These are phyloP conservation scores for Paramecium tetraurelia DNA, from an alignment of 73 alveolate genomes.

Conservation along the genomic window DNA sequence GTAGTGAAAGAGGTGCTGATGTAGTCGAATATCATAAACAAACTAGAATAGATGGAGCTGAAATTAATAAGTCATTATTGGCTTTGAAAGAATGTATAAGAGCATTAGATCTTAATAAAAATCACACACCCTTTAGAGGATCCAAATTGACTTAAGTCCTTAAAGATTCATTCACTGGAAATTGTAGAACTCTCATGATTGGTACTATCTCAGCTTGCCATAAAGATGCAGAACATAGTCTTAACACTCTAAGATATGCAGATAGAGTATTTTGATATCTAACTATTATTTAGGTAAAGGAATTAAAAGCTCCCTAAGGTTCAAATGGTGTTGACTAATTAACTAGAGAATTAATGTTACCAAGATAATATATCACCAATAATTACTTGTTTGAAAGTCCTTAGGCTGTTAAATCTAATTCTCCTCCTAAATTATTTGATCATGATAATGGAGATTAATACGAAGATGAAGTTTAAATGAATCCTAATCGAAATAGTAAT, in stretches of 20 bases:
- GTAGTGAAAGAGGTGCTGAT: slow-evolving; percentile 99
- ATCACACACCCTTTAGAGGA: slow-evolving; percentile 99
- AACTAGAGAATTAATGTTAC: slow-evolving; percentile 71
- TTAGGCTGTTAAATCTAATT: neutral
- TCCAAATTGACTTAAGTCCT: slow-evolving; percentile 93
- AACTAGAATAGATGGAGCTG: slow-evolving; percentile 99
- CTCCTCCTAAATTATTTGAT: slow-evolving; percentile 41
- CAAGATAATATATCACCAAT: slow-evolving; percentile 53
- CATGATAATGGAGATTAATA: neutral
- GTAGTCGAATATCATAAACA: slow-evolving; percentile 91
- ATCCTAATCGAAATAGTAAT: neutral
- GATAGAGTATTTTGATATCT: slow-evolving; percentile 86
- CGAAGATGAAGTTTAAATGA: neutral
- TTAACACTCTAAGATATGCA: slow-evolving; percentile 99
- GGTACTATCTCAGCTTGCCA: slow-evolving; percentile 98
- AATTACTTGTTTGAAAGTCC: neutral
- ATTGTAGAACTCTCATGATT: slow-evolving; percentile 99
- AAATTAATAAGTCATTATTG: slow-evolving; percentile 97
- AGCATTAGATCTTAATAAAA: slow-evolving; percentile 97
- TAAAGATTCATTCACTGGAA: slow-evolving; percentile 99
- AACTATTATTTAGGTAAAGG: slow-evolving; percentile 76
- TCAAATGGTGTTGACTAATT: slow-evolving; percentile 51
- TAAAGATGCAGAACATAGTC: slow-evolving; percentile 97
- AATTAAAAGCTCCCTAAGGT: slow-evolving; percentile 85
- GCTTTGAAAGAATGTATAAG: slow-evolving; percentile 99